These are phyloP conservation scores for Ceratocystis ficicola DNA, from an alignment of 2,329 filamentous ascomycete genomes.

Conservation along the genomic window DNA sequence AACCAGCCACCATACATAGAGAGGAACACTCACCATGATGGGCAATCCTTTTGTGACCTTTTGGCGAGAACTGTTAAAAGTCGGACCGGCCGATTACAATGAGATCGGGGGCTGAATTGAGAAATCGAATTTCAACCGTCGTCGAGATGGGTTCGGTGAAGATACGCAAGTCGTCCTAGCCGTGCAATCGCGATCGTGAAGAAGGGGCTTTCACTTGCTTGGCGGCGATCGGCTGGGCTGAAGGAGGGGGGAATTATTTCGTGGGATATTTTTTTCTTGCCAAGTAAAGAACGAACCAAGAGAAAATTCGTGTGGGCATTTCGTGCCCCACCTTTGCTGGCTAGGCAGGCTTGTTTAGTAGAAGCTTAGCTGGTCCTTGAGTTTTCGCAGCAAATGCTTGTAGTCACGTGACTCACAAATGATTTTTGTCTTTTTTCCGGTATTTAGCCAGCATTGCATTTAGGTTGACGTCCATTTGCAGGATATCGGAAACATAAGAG, in stretches of 20 bases:
- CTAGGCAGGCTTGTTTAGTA: neutral
- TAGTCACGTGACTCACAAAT: neutral
- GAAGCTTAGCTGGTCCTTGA: neutral
- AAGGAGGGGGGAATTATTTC: conserved; percentile 16
- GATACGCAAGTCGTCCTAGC: conserved; percentile 11
- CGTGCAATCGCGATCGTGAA: conserved; percentile 16
- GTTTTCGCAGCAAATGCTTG: neutral
- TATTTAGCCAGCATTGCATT: too few relatives aligned
- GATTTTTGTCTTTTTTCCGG: too few relatives aligned
- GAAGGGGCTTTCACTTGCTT: conserved; percentile 20
- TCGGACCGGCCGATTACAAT: conserved; percentile 17
- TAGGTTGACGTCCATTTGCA: too few relatives aligned
- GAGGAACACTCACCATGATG: conserved; percentile 27
- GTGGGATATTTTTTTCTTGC: conserved; percentile 20
- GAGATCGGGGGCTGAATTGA: neutral
- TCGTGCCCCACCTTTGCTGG: conserved; percentile 11
- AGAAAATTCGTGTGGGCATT: conserved; percentile 21
- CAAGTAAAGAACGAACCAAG: neutral
- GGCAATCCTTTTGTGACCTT: conserved; percentile 24
- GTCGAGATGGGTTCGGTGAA: conserved; percentile 2
- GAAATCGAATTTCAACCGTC: conserved; percentile 14
- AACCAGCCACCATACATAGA: neutral
- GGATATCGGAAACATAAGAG: too few relatives aligned
- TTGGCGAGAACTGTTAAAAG: conserved; percentile 10
- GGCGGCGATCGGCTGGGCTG: conserved; percentile 13